phyloP scores from a whole-genome alignment of 2,329 filamentous ascomycete genomes.

The Penicillium sp. region DNA sequence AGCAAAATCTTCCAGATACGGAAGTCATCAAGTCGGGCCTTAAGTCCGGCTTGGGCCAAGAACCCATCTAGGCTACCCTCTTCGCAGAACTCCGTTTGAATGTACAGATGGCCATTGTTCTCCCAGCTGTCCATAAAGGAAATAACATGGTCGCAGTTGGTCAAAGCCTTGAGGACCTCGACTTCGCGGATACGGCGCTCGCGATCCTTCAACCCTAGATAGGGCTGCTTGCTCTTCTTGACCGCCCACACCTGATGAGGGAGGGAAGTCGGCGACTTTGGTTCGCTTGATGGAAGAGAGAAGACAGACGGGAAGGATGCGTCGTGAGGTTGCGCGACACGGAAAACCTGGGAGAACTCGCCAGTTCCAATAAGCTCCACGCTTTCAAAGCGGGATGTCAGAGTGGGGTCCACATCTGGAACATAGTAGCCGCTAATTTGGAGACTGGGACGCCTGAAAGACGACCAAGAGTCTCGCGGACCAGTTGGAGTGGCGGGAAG shows the following conservation, averaged over 20 bases:
- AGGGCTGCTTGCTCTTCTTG: constrained; percentile 84
- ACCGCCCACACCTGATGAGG: constrained; percentile 75
- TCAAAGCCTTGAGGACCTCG: constrained; percentile 70
- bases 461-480: constrained; percentile 57
- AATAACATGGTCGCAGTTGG: constrained; percentile 79
- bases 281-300: constrained; percentile 48
- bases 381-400: constrained; percentile 74
- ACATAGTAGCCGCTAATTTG: constrained; percentile 69
- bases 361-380: constrained; percentile 79
- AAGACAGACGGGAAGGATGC: constrained; percentile 42
- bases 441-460: constrained; percentile 62
- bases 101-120: constrained; percentile 79
- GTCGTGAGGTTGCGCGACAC: constrained; percentile 57
- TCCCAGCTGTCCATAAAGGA: constrained; percentile 87
- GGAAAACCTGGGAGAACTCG: constrained; percentile 91
- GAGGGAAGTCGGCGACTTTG: constrained; percentile 53
- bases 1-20: constrained; percentile 97
- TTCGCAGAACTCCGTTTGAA: constrained; percentile 96
- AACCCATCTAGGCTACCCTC: constrained; percentile 88
- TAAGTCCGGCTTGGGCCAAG: constrained; percentile 74
- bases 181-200: constrained; percentile 82
- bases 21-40: constrained; percentile 90
- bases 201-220: constrained; percentile 75
- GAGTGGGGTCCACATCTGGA: constrained; percentile 70
- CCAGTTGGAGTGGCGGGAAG: constrained; percentile 81